Base-by-base conservation (phyloP, 495 filamentous ascomycete species). In the Penicillium taxi region DNA sequence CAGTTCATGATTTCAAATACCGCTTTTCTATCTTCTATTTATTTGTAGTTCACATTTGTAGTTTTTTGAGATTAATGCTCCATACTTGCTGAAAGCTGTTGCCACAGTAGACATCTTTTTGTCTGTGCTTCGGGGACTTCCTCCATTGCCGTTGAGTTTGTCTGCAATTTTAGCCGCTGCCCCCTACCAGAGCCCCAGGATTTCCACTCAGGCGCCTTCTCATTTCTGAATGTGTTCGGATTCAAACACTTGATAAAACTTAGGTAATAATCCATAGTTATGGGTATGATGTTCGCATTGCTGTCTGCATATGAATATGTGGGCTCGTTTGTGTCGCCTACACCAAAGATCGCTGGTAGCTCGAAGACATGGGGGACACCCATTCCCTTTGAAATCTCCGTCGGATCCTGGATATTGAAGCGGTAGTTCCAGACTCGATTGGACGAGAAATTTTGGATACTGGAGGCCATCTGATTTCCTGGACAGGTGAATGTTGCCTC, bases 401-500 rank as follows among this genome's bases (percentile, higher is more conserved):
- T 40, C 3, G 66, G 58, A 35, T 79, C 73, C 13, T 63, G 48
- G 8, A 84, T 77, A 45, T 83, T 78, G 55, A 70, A 83, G 0
- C 71, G 70, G 48, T 84, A 86, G 43, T 68, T 74, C 65, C 72
- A 81, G 2, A 61, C 50, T 5, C 42, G 41, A 17, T 48, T 19
- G 1, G 51, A 41, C 2, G 50, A 52, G 39, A 69, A 50, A 2
- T 56, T 52, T 4, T 52, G 51, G 14, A 63, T 66, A 46, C 75
- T 56, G 38, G 53, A 69, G 13, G 75, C 52, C 37, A 63, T 55
- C 9, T 42, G 32, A 18, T 55, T 55, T 0, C 66, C 67, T 0
- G 80, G 80, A 41, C 80, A 85, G 46, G 64, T 77, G 51, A 86
- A 84, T 1, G 76, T 70, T 39, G 78, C 66, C 28, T 85, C 77